phyloP scores from a whole-genome alignment of 495 filamentous ascomycete genomes.

The Platismatia glauca region DNA sequence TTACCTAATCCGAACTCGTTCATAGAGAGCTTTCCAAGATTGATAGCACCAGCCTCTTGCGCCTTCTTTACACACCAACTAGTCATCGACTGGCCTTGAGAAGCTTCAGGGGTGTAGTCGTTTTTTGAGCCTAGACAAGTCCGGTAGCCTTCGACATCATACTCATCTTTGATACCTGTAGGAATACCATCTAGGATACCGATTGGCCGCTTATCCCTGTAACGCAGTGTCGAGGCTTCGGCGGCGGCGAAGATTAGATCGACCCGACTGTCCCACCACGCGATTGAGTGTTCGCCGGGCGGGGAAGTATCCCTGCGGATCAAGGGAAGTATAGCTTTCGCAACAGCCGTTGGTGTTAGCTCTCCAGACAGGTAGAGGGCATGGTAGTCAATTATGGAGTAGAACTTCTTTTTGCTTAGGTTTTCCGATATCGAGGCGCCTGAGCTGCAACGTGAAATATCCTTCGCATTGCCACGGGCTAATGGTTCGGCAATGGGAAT shows the following conservation, averaged over 20 bases:
- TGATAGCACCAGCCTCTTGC: slow-evolving; percentile 67
- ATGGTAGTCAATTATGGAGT: slow-evolving; percentile 50
- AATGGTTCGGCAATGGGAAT: slow-evolving; percentile 46
- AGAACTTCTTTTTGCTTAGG: background rate
- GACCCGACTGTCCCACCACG: slow-evolving; percentile 55
- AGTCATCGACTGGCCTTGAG: slow-evolving; percentile 33
- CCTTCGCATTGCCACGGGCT: background rate
- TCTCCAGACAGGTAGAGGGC: slow-evolving; percentile 57
- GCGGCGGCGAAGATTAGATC: slow-evolving; percentile 58
- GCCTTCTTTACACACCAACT: slow-evolving; percentile 68
- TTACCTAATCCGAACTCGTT: slow-evolving; percentile 73
- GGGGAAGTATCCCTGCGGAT: slow-evolving; percentile 45
- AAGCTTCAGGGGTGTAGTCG: slow-evolving; percentile 41
- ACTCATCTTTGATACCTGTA: slow-evolving; percentile 78
- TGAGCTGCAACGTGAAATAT: background rate
- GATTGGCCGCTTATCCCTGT: slow-evolving; percentile 52
- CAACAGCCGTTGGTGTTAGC: slow-evolving; percentile 62
- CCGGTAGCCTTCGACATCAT: slow-evolving; percentile 63
- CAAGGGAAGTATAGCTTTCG: slow-evolving; percentile 57
- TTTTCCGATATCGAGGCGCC: background rate
- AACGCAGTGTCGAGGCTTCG: slow-evolving; percentile 59
- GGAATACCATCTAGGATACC: slow-evolving; percentile 75
- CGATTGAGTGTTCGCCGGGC: slow-evolving; percentile 49
- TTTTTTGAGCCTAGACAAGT: slow-evolving; percentile 53
- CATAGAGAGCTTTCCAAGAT: slow-evolving; percentile 83